A percentile compares a stretch with the other conserved stretches of the same genome.
Evolutionary conservation across 768 basidiomycete species (phyloP).

Genomic region (Tylopilus intermedius): DNA sequence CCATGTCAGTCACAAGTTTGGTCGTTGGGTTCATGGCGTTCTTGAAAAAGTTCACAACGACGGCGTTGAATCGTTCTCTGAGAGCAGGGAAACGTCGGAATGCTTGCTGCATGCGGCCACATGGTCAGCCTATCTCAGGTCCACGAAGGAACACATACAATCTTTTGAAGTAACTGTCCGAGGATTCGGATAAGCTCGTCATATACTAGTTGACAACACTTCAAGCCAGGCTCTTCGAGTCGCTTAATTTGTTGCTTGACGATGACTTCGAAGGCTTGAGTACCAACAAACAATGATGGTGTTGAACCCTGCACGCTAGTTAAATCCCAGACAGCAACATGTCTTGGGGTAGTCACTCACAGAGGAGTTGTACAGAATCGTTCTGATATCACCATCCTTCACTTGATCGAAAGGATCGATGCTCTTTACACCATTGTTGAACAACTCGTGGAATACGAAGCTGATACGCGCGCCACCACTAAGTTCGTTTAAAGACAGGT

Average conservation of each 20-base stretch:
- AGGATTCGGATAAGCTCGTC: slow-evolving; percentile 97
- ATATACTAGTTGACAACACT: slow-evolving; percentile 93
- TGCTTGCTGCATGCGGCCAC: slow-evolving; percentile 57
- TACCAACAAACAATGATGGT: slow-evolving; percentile 93
- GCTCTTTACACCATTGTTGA: slow-evolving; percentile 90
- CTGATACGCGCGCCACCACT: slow-evolving; percentile 98
- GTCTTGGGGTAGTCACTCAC: slow-evolving; percentile 42
- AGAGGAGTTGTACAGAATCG: slow-evolving; percentile 95
- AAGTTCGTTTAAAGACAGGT: slow-evolving; percentile 90
- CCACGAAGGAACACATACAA: slow-evolving; percentile 48
- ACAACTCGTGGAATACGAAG: slow-evolving; percentile 98
- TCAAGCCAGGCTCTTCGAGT: slow-evolving; percentile 87
- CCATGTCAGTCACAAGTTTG: slow-evolving; percentile 91
- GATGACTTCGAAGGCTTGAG: slow-evolving; percentile 96
- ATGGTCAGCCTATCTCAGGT: background rate
- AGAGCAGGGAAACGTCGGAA: slow-evolving; percentile 97
- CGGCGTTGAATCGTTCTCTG: slow-evolving; percentile 90
- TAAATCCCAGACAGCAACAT: background rate
- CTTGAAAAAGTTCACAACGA: slow-evolving; percentile 98
- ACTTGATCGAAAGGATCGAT: slow-evolving; percentile 99
- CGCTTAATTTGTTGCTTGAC: slow-evolving; percentile 99
- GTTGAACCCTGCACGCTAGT: slow-evolving; percentile 70
- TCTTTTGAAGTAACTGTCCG: slow-evolving; percentile 82
- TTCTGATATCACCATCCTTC: slow-evolving; percentile 96
- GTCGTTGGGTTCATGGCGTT: slow-evolving; percentile 88